Percentiles rank a stretch among this genome's conserved stretches.
phyloP scores from a whole-genome alignment of 1,284 basidiomycete species.

The Laetiporus sulphureus region DNA sequence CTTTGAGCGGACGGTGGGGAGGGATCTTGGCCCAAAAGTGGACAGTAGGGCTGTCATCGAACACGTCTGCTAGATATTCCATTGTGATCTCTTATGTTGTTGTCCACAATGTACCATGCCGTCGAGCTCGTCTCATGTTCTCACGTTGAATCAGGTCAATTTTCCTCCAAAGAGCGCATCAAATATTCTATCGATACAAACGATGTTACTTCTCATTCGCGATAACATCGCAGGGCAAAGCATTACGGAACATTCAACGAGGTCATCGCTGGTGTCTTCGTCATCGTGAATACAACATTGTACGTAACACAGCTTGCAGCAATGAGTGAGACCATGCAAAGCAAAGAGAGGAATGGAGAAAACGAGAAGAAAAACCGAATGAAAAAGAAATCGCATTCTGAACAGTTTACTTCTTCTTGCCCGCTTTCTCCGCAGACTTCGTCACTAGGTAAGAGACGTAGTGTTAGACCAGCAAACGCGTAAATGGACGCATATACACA shows the following conservation, averaged over 20 bases:
- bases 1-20: slow-evolving; percentile 81
- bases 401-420: slow-evolving; percentile 87
- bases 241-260: slow-evolving; percentile 29
- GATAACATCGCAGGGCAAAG: slow-evolving; percentile 24
- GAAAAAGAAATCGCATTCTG: slow-evolving; percentile 41
- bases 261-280: slow-evolving; percentile 22
- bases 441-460: slow-evolving; percentile 51
- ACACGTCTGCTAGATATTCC: slow-evolving; percentile 73
- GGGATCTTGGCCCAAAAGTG: slow-evolving; percentile 71
- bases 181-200: slow-evolving; percentile 24
- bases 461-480: slow-evolving; percentile 9
- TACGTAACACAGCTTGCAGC: slow-evolving; percentile 33
- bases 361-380: slow-evolving; percentile 39
- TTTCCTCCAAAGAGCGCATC: too few relatives aligned
- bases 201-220: slow-evolving; percentile 28
- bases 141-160: too few relatives aligned
- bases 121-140: too few relatives aligned
- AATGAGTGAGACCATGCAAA: slow-evolving; percentile 39
- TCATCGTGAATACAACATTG: slow-evolving; percentile 35
- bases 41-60: slow-evolving; percentile 43
- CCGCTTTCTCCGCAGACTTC: slow-evolving; percentile 93
- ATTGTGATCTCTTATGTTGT: background rate
- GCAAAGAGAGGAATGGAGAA: slow-evolving; percentile 26
- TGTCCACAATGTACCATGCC: too few relatives aligned
- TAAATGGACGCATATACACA: slow-evolving; percentile 30